Conservation (phyloP, 129 eudicot species). For the Kitagawia praeruptora region DNA sequence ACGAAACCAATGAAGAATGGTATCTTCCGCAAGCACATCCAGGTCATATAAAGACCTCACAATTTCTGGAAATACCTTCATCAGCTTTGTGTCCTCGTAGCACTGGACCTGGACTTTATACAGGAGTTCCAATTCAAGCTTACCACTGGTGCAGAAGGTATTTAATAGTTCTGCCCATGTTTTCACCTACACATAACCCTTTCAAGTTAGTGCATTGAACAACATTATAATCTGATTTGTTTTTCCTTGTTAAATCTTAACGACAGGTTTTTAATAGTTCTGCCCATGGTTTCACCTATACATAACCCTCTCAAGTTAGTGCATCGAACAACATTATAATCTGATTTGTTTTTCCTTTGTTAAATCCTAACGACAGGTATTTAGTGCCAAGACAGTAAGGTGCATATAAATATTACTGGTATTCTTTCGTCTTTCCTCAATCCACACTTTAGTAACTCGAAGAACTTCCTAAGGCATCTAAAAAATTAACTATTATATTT, state of each 20-base stretch:
- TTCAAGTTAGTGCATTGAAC: background rate
- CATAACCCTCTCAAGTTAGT: background rate
- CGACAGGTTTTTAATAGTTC: slow-evolving; percentile 37
- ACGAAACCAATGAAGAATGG: slow-evolving; percentile 95
- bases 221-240: too few relatives aligned
- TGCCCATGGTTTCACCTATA: too few relatives aligned
- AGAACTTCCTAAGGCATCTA: background rate
- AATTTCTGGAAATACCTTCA: slow-evolving; percentile 84
- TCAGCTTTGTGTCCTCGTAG: slow-evolving; percentile 80
- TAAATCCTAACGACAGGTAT: background rate
- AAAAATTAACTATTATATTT: background rate
- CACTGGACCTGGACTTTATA: slow-evolving; percentile 90
- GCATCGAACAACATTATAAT: background rate
- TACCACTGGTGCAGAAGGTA: slow-evolving; percentile 72
- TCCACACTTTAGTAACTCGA: background rate
- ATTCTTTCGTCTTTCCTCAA: too few relatives aligned
- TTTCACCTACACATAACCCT: background rate
- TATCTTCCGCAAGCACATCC: slow-evolving; percentile 92
- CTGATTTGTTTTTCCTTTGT: too few relatives aligned
- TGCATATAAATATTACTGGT: background rate
- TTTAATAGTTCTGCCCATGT: slow-evolving; percentile 25
- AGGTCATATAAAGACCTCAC: slow-evolving; percentile 79
- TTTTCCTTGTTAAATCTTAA: background rate
- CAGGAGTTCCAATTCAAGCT: slow-evolving; percentile 66
- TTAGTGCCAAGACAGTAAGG: background rate